Percentiles rank a stretch among this genome's conserved stretches.
Conservation (phyloP, 768 basidiomycete species). For the Dentipellis sp. region DNA sequence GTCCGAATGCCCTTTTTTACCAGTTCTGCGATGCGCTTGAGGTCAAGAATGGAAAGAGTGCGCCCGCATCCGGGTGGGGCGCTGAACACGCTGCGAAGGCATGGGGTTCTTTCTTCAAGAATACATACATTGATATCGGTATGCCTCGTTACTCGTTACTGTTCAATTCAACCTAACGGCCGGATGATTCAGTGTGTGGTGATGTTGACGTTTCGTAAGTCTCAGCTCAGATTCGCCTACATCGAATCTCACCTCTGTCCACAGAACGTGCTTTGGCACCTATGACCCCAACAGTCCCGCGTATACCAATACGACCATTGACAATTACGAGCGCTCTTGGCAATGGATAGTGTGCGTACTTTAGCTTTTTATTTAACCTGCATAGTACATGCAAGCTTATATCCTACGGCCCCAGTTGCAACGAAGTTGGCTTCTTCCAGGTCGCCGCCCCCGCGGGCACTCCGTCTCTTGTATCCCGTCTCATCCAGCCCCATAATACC, state of each 20-base stretch:
- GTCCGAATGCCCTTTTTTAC: constrained; percentile 36
- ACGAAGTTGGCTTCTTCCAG: constrained; percentile 47
- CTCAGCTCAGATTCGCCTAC: constrained; percentile 25
- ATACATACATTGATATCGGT: constrained; percentile 33
- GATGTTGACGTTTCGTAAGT: constrained; percentile 37
- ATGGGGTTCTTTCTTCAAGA: constrained; percentile 53
- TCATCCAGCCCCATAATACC: background rate
- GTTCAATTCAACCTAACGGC: background rate
- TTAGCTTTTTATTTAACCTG: too few relatives aligned
- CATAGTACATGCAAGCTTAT: background rate
- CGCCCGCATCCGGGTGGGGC: constrained; percentile 50
- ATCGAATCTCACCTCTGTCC: constrained; percentile 7
- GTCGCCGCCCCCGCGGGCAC: background rate
- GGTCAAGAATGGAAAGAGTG: constrained; percentile 46
- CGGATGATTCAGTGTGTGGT: constrained; percentile 41
- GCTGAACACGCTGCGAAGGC: constrained; percentile 48
- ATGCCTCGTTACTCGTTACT: constrained; percentile 25
- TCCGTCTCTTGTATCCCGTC: constrained; percentile 1
- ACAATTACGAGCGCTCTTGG: constrained; percentile 58
- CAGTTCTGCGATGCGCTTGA: constrained; percentile 61
- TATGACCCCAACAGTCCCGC: background rate
- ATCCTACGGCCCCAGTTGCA: constrained; percentile 47
- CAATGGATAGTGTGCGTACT: constrained; percentile 48
- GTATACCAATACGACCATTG: constrained; percentile 31
- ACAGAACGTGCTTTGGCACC: background rate